phyloP scores from a whole-genome alignment of 2,329 filamentous ascomycete genomes.

The Verticillium nonalfalfae region DNA sequence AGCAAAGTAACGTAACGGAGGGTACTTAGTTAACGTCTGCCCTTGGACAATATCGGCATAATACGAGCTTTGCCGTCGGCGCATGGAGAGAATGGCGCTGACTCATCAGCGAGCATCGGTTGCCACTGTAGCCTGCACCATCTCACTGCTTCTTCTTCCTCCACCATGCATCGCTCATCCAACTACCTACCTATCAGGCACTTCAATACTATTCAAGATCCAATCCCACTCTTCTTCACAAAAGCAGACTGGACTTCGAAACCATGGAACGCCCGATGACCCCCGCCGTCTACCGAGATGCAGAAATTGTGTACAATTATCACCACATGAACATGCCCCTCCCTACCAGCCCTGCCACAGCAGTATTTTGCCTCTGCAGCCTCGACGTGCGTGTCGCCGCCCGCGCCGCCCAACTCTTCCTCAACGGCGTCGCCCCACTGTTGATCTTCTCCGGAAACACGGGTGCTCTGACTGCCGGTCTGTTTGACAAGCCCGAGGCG shows the following conservation, averaged over 20 bases:
- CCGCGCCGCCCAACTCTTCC: constrained; percentile 33
- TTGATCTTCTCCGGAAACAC: constrained; percentile 38
- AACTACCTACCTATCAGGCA: too few relatives aligned
- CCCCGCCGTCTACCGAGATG: constrained; percentile 19
- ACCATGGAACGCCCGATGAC: constrained; percentile 1
- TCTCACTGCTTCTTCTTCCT: too few relatives aligned
- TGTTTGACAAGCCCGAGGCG: constrained; percentile 33
- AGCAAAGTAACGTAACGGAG: too few relatives aligned
- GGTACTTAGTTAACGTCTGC: too few relatives aligned
- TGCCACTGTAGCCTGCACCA: too few relatives aligned
- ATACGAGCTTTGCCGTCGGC: too few relatives aligned
- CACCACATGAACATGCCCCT: constrained; percentile 29
- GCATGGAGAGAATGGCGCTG: too few relatives aligned
- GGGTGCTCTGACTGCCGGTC: constrained; percentile 31
- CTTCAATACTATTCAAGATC: too few relatives aligned
- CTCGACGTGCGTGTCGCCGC: constrained; percentile 37
- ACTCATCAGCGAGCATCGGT: too few relatives aligned
- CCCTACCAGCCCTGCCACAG: constrained; percentile 26
- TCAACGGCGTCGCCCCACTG: constrained; percentile 27
- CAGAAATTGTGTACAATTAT: constrained; percentile 34
- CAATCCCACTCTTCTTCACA: background rate
- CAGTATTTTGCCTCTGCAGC: constrained; percentile 40
- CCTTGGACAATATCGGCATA: too few relatives aligned
- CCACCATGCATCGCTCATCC: too few relatives aligned
- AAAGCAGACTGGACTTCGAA: background rate